Evolutionary conservation across 352 stramenopile genomes (phyloP).

Genomic region (Globisporangium cederbergense): DNA sequence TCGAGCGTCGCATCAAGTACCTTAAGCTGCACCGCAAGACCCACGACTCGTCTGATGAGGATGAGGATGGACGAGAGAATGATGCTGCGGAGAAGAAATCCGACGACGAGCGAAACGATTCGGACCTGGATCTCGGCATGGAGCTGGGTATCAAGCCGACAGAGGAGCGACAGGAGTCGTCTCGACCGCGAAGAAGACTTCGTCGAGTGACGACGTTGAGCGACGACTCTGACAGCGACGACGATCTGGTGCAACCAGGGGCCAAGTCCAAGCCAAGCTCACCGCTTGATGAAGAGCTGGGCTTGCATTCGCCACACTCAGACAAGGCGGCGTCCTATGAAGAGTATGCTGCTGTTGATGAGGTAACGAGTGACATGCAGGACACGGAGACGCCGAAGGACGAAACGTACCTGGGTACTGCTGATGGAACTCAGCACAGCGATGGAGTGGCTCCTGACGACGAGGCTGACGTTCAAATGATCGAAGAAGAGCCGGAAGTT

Average conservation of each 20-base stretch:
- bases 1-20: constrained; percentile 80
- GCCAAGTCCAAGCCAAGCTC: constrained; percentile 1
- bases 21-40: constrained; percentile 75
- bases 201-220: constrained; percentile 38
- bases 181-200: constrained; percentile 38
- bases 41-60: constrained; percentile 64
- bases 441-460: constrained; percentile 2
- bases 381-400: neutral
- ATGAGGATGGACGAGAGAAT: constrained; percentile 20
- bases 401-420: neutral
- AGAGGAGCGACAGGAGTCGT: constrained; percentile 22
- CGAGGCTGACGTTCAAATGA: constrained; percentile 21
- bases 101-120: constrained; percentile 14
- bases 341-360: neutral
- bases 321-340: neutral
- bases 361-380: constrained; percentile 1
- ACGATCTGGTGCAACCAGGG: constrained; percentile 29
- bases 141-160: constrained; percentile 14
- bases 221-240: constrained; percentile 39
- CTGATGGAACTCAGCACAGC: neutral
- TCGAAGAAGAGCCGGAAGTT: constrained; percentile 18
- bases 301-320: neutral
- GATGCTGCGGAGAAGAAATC: constrained; percentile 7
- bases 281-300: neutral
- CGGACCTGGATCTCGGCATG: constrained; percentile 17